Base-by-base conservation (phyloP, 2,329 filamentous ascomycete species). In the Penicillium sp. region DNA sequence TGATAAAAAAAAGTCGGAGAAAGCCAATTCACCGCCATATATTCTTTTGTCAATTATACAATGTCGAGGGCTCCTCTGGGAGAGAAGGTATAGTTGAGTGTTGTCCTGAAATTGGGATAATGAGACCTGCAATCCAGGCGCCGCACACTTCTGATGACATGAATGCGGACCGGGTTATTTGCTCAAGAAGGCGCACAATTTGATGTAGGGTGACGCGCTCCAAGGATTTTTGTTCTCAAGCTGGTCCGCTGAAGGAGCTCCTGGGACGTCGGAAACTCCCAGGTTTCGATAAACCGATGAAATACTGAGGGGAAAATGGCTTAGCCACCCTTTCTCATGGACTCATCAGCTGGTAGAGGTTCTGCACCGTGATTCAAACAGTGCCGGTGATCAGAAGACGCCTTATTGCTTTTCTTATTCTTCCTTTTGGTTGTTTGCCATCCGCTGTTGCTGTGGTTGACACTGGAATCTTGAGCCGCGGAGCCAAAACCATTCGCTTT, bases 401-500 rank as follows among this genome's bases (percentile, higher is more conserved):
- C 70, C 59, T 78, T 80, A 49, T 67, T 66, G 48, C 70, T 73
- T 64, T 75, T 75, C 61, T 76, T 78, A 58, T 78, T 71, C 67
- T 76, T 81, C 65, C 77, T 80, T 68, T 79, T 81, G 9, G 77
- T 79, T 3, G 76, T 81, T 67, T 82, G 79, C 80, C 80, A 82
- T 57, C 75, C 74, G 52, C 71, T 63, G 51, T 62, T 66, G 35
- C 63, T 41, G 56, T 69, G 71, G n/a, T 62, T 41, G 41, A 61
- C 48, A 56, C 62, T 55, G 13, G 71, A 66, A 38, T 73, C 73
- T 19, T 76, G 73, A 6, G 64, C 60, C 17, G 65, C 50, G 7
- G 74, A 66, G 31, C 65, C 60, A 9, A 68, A 52, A 6, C 73
- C 75, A 58, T 78, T 79, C 17, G 65, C 56, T 59, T 77, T 78